phyloP scores from a whole-genome alignment of 305 asterid genomes.

The Fraxinus albicans region DNA sequence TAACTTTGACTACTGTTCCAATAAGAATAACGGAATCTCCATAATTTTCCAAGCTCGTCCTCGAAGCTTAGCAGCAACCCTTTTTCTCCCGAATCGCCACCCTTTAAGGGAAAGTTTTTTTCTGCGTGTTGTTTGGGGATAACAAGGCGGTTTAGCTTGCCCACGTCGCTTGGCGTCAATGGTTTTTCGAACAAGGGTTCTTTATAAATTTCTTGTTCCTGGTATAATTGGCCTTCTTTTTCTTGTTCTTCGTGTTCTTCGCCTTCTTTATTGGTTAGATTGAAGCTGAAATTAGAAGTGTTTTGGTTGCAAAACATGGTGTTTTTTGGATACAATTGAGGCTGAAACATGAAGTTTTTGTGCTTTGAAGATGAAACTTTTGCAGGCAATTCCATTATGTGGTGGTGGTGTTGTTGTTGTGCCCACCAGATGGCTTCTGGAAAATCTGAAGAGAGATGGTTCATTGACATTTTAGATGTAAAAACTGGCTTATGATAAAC shows the following conservation, averaged over 20 bases:
- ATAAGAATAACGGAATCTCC: slow-evolving; percentile 53
- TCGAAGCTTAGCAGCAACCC: slow-evolving; percentile 44
- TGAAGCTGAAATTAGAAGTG: slow-evolving; percentile 23
- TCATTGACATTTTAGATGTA: slow-evolving; percentile 27
- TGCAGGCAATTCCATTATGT: slow-evolving; percentile 20
- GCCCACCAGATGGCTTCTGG: slow-evolving; percentile 38
- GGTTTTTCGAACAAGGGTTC: slow-evolving; percentile 50
- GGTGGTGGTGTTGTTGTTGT: slow-evolving; percentile 17
- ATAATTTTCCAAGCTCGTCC: slow-evolving; percentile 45
- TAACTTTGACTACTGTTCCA: slow-evolving; percentile 60
- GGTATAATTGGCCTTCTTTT: background rate
- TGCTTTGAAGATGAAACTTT: slow-evolving; percentile 20
- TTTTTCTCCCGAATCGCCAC: slow-evolving; percentile 34
- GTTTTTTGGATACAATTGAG: background rate
- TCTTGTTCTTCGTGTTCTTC: slow-evolving; percentile 27
- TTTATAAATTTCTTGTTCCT: slow-evolving; percentile 22
- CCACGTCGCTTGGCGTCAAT: slow-evolving; percentile 58
- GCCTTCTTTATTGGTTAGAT: slow-evolving; percentile 36
- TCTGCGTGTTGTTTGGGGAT: slow-evolving; percentile 56
- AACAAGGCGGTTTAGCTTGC: slow-evolving; percentile 55
- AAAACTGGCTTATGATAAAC: background rate
- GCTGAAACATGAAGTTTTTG: background rate
- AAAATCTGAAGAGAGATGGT: slow-evolving; percentile 34
- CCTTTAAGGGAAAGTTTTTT: slow-evolving; percentile 41
- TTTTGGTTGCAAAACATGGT: slow-evolving; percentile 1